A percentile compares a stretch with the other conserved stretches of the same genome.
These are phyloP conservation scores for Beauveria australis DNA, from an alignment of 2,329 filamentous ascomycete genomes.

Conservation along the genomic window DNA sequence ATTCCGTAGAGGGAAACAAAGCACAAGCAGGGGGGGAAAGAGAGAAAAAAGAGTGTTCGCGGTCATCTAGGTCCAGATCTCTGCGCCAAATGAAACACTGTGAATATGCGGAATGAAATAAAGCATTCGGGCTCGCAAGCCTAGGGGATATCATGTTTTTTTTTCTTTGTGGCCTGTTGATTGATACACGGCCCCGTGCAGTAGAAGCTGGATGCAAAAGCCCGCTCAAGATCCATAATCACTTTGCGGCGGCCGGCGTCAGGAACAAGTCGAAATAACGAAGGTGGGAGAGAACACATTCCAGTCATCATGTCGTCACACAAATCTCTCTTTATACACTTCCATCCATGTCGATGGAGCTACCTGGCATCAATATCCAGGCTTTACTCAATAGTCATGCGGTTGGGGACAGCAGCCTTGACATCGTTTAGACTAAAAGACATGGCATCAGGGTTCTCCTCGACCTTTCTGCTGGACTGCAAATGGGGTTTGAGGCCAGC, in stretches of 20 bases:
- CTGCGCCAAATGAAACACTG: conserved; percentile 7
- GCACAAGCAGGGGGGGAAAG: neutral
- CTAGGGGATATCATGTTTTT: conserved; percentile 14
- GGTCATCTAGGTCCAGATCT: conserved; percentile 3
- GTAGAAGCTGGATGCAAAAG: neutral
- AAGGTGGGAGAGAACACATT: conserved; percentile 3
- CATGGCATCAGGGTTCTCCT: conserved; percentile 48
- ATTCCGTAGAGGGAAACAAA: neutral
- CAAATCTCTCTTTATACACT: conserved; percentile 9
- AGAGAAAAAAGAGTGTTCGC: neutral
- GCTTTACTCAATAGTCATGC: conserved; percentile 54
- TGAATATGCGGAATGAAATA: conserved; percentile 8
- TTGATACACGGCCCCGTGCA: neutral
- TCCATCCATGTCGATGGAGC: neutral
- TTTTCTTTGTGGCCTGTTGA: conserved; percentile 3
- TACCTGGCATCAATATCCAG: neutral
- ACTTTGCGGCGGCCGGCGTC: neutral
- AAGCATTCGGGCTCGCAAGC: neutral
- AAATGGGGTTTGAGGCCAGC: conserved; percentile 85
- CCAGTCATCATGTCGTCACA: conserved; percentile 9
- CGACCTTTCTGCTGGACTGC: conserved; percentile 37
- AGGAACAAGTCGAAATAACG: neutral
- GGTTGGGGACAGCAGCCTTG: conserved; percentile 44
- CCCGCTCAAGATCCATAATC: neutral
- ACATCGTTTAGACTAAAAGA: conserved; percentile 50